Evolutionary conservation across 257 asterid species (phyloP).

Genomic region (Solanum etuberosum): DNA sequence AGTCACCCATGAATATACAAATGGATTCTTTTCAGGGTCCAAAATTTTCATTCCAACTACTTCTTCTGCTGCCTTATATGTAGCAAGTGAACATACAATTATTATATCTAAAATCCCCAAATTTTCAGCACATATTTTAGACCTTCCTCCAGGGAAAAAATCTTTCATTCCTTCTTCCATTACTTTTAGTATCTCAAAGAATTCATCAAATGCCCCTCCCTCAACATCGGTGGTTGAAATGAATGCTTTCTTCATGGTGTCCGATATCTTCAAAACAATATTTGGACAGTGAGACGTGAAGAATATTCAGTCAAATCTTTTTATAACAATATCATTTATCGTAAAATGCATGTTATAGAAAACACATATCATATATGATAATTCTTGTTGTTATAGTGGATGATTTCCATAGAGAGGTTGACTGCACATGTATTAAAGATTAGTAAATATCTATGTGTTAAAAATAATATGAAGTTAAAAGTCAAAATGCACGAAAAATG

Average conservation of each 20-base stretch:
- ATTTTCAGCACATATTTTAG: background rate
- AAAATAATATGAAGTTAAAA: background rate
- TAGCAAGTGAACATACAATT: constrained; percentile 23
- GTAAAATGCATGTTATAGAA: too few relatives aligned
- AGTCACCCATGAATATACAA: constrained; percentile 23
- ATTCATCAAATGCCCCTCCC: constrained; percentile 3
- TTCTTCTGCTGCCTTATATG: constrained; percentile 17
- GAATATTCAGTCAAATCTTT: background rate
- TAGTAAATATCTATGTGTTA: too few relatives aligned
- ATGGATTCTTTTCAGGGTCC: constrained; percentile 22
- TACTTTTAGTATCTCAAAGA: constrained; percentile 13
- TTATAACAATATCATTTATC: too few relatives aligned
- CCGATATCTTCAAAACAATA: constrained; percentile 9
- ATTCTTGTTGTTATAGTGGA: too few relatives aligned
- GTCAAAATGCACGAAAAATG: background rate
- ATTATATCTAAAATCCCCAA: constrained; percentile 26
- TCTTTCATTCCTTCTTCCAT: constrained; percentile 23
- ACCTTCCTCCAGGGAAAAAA: constrained; percentile 1
- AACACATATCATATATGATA: too few relatives aligned
- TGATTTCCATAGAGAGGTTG: too few relatives aligned
- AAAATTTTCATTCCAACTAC: constrained; percentile 16
- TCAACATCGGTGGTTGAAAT: background rate
- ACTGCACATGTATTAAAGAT: too few relatives aligned
- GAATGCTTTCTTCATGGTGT: constrained; percentile 6
- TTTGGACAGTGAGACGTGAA: background rate